Conservation (phyloP, 148 eudicot species). For the Pouteria glomerata region DNA sequence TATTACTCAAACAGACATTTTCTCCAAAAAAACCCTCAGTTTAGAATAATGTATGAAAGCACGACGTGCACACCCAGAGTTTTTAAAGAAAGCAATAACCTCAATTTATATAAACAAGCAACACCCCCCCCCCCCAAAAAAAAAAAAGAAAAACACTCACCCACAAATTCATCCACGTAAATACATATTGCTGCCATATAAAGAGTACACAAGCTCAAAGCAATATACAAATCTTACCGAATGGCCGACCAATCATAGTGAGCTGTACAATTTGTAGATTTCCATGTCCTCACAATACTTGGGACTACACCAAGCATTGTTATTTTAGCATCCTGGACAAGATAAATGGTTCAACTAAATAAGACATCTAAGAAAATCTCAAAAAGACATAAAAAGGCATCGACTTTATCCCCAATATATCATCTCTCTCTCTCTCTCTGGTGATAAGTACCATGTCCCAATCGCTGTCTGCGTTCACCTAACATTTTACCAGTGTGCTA, state of each 20-base stretch:
- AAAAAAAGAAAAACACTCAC: neutral
- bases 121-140: neutral
- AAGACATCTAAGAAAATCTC: neutral
- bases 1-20: neutral
- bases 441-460: neutral
- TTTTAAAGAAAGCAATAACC: neutral
- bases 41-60: neutral
- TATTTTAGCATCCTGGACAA: constrained; percentile 81
- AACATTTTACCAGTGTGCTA: too few species aligned
- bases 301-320: constrained; percentile 95
- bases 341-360: neutral
- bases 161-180: neutral
- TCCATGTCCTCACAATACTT: constrained; percentile 91
- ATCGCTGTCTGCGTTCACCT: neutral
- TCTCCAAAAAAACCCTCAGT: neutral
- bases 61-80: too few species aligned
- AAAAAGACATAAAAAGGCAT: neutral
- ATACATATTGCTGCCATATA: neutral
- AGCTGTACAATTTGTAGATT: constrained; percentile 52
- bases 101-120: neutral
- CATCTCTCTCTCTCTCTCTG: neutral
- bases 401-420: neutral
- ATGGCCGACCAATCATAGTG: constrained; percentile 85
- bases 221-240: constrained; percentile 35
- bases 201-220: constrained; percentile 2